A percentile compares a stretch with the other conserved stretches of the same genome.
These are phyloP conservation scores for Phytophthora idaei DNA, from an alignment of 352 stramenopile genomes.

Conservation along the genomic window DNA sequence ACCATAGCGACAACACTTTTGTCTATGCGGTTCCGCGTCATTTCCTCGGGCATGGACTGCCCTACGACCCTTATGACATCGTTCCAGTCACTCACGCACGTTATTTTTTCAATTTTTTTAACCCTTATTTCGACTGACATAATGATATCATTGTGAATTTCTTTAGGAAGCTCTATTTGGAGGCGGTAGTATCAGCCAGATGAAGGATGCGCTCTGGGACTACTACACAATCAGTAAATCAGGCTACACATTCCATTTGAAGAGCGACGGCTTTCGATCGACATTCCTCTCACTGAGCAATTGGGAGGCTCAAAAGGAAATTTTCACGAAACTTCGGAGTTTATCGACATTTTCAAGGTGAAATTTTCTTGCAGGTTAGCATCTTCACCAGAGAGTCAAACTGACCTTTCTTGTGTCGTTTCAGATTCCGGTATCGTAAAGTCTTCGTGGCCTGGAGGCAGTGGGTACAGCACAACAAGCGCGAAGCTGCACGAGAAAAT, in stretches of 20 bases:
- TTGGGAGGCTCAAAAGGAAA: constrained; percentile 60
- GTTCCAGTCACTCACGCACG: constrained; percentile 61
- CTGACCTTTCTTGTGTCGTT: constrained; percentile 1
- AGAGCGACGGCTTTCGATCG: constrained; percentile 48
- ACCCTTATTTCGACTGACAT: too few species aligned
- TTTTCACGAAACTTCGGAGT: constrained; percentile 43
- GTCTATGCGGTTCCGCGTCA: constrained; percentile 69
- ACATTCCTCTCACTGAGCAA: constrained; percentile 47
- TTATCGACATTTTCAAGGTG: constrained; percentile 63
- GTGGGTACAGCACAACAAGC: constrained; percentile 50
- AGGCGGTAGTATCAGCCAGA: constrained; percentile 31
- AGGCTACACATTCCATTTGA: constrained; percentile 68
- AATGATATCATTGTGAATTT: not conserved
- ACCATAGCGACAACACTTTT: constrained; percentile 51
- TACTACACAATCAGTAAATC: constrained; percentile 73
- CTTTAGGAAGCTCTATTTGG: constrained; percentile 32
- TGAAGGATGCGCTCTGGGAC: constrained; percentile 47
- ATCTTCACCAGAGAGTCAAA: not conserved
- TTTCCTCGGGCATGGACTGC: constrained; percentile 45
- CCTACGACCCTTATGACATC: constrained; percentile 78
- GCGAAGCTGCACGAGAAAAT: constrained; percentile 46
- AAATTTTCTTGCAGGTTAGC: not conserved
- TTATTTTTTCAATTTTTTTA: not conserved
- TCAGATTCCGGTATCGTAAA: constrained; percentile 75
- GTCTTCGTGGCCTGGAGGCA: constrained; percentile 65